A percentile compares a stretch with the other conserved stretches of the same genome.
Evolutionary conservation across 345 rosid genomes (phyloP).

Genomic region (Brassica cretica): DNA sequence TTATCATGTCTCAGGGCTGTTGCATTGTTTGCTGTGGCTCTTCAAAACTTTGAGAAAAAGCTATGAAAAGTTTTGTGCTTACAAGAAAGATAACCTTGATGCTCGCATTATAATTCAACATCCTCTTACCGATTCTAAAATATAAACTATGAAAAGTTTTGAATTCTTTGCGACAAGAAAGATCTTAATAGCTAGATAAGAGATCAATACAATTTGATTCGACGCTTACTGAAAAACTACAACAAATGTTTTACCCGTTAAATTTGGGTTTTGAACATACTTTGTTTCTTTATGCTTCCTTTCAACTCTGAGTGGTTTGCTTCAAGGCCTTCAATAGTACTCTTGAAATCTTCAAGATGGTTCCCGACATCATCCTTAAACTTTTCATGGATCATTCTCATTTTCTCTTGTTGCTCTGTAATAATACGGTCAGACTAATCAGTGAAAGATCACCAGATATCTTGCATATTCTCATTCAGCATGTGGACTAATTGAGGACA

Average conservation of each 20-base stretch:
- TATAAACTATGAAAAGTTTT: too few species aligned
- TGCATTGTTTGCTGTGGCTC: conserved; percentile 59
- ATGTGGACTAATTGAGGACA: not conserved
- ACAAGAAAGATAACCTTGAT: too few species aligned
- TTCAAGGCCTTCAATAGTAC: conserved; percentile 61
- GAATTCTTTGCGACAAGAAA: too few species aligned
- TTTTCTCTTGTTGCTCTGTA: conserved; percentile 28
- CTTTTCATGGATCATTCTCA: conserved; percentile 63
- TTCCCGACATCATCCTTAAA: conserved; percentile 59
- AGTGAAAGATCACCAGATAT: not conserved
- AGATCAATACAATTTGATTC: too few species aligned
- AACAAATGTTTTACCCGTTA: too few species aligned
- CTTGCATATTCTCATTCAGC: not conserved
- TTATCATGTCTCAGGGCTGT: conserved; percentile 61
- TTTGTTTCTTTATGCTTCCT: conserved; percentile 71
- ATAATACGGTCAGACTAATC: not conserved
- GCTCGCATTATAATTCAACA: too few species aligned
- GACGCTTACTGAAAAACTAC: too few species aligned
- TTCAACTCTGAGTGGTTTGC: conserved; percentile 62
- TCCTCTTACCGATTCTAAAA: too few species aligned
- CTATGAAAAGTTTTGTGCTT: conserved; percentile 5
- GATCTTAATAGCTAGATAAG: too few species aligned
- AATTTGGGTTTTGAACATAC: conserved; percentile 43
- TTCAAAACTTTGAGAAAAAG: conserved; percentile 69
- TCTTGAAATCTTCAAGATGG: conserved; percentile 62